Conservation (phyloP, 306 rosid genomes). For the Vicia sativa region DNA sequence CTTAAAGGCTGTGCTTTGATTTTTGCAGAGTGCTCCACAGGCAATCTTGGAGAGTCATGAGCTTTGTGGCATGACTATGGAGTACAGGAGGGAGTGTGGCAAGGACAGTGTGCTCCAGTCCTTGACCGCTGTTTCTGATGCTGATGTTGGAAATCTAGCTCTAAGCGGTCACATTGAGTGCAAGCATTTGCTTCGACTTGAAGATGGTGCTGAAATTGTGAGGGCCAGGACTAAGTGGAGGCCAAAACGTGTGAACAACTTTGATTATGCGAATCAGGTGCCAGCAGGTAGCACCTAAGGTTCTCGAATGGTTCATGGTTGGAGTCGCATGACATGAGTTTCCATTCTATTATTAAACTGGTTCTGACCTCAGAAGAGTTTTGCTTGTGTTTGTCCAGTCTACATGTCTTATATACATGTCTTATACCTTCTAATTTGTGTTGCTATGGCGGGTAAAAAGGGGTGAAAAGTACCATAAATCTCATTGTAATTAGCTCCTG, state of each 20-base stretch:
- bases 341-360: slow-evolving; percentile 36
- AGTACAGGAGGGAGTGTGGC: slow-evolving; percentile 98
- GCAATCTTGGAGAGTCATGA: slow-evolving; percentile 92
- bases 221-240: slow-evolving; percentile 93
- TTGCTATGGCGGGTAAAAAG: slow-evolving; percentile 33
- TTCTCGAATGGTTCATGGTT: slow-evolving; percentile 34
- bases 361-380: slow-evolving; percentile 44
- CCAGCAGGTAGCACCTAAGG: slow-evolving; percentile 62
- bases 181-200: slow-evolving; percentile 91
- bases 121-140: slow-evolving; percentile 63
- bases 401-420: slow-evolving; percentile 38
- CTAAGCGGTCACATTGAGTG: slow-evolving; percentile 67
- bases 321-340: slow-evolving; percentile 38
- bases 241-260: slow-evolving; percentile 66
- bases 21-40: slow-evolving; percentile 91
- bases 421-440: slow-evolving; percentile 48
- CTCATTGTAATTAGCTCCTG: slow-evolving; percentile 72
- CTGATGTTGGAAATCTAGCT: slow-evolving; percentile 58
- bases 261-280: slow-evolving; percentile 48
- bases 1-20: slow-evolving; percentile 23
- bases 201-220: slow-evolving; percentile 85
- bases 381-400: slow-evolving; percentile 64
- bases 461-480: slow-evolving; percentile 44
- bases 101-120: slow-evolving; percentile 95
- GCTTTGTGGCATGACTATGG: slow-evolving; percentile 75